Evolutionary conservation across 2,329 filamentous ascomycete genomes (phyloP), one percentile per base, ranked within the genome.

Genomic region (Lecanicillium sp.): DNA sequence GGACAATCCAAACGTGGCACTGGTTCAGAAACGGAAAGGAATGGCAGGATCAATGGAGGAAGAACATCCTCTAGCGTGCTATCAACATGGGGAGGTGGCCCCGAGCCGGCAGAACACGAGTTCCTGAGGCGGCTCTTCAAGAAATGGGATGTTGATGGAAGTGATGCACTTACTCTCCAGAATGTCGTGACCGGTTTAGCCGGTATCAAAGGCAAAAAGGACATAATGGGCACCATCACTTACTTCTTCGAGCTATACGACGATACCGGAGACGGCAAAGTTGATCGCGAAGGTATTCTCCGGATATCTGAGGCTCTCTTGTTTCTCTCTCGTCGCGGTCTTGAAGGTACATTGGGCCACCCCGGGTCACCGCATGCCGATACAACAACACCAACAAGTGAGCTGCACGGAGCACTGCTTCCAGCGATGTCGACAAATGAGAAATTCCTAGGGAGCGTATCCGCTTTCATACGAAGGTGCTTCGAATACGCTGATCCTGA

Each of bases 221-320:
- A 98, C 59, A 95, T 98, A 48, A 95, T 98, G 90, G 86, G 86
- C 20, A 92, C 85, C 42, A 96, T 98, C 54, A 92, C 81, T 43
- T 96, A 96, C 62, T 96, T 98, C 60, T 98, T 98, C 51, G 86
- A 95, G 53, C 75, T 98, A 1, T 95, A 96, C 58, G 92, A 98
- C 55, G 90, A 98, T 48, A 83, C 90, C 51, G 76, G 80, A 2
- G 88, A 95, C 55, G 92, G 92, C 18, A 87, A 78, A 50, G 89
- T 98, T 5, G 92, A 96, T 53, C 79, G 92, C 9, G 92, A 98
- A 60, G 92, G 92, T 5, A 98, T 98, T 42, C 62, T 98, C 32
- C 74, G 88, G 33, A 96, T 98, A 55, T 95, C 89, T 0, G 92
- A 98, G 60, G 87, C 90, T 0, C 67, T 98, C 22, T 67, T 98